A percentile compares a stretch with the other conserved stretches of the same genome.
Evolutionary conservation across 2,329 filamentous ascomycete genomes (phyloP).

Genomic region (Myriosclerotinia curreyana): DNA sequence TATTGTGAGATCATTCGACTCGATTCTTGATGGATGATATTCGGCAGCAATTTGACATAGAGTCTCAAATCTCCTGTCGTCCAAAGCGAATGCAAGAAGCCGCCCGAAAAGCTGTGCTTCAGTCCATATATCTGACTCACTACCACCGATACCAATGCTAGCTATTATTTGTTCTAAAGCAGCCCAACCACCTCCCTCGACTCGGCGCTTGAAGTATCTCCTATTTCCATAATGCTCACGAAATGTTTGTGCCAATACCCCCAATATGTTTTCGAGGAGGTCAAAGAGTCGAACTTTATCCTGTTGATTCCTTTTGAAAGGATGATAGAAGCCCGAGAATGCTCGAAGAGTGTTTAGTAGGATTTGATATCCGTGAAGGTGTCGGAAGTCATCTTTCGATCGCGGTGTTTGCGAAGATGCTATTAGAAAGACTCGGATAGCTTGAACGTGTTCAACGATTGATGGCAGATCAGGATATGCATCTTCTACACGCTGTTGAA

Average conservation of each 20-base stretch:
- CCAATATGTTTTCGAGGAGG: constrained; percentile 68
- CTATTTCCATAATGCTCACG: constrained; percentile 80
- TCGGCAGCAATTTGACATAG: constrained; percentile 55
- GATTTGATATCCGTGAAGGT: constrained; percentile 73
- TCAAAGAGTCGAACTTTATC: constrained; percentile 66
- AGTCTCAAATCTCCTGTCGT: constrained; percentile 69
- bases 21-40: constrained; percentile 36
- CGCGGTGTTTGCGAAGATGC: constrained; percentile 48
- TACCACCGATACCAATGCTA: constrained; percentile 62
- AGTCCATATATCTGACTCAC: constrained; percentile 65
- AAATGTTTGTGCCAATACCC: constrained; percentile 64
- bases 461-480: constrained; percentile 39
- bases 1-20: constrained; percentile 10
- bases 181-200: constrained; percentile 76
- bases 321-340: constrained; percentile 74
- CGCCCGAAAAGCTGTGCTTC: constrained; percentile 76
- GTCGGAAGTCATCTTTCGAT: constrained; percentile 77
- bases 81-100: constrained; percentile 75
- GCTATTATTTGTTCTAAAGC: constrained; percentile 70
- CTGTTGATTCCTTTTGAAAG: constrained; percentile 55
- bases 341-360: constrained; percentile 67
- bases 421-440: constrained; percentile 37
- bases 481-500: constrained; percentile 27
- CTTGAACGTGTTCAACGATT: constrained; percentile 36
- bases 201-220: constrained; percentile 75